Evolutionary conservation across 768 basidiomycete species (phyloP), one percentile per base, ranked within the genome.

Genomic region (Harrya chromipes): DNA sequence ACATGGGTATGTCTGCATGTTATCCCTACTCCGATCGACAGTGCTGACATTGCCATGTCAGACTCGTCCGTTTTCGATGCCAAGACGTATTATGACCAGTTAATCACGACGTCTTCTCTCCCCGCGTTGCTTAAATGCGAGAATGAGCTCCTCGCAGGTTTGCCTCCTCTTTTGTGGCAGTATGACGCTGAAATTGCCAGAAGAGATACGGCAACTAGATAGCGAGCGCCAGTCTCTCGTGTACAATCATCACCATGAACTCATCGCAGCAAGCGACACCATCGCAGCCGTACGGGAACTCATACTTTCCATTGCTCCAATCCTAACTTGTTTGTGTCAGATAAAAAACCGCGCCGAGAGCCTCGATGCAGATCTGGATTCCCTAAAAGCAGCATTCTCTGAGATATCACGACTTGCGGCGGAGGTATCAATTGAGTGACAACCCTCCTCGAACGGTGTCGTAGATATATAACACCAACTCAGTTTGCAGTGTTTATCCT

Each of bases 161-260:
- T 12, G 59, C 53, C 19, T 20, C 12, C 20, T 13, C 34, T 36
- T 38, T 26, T 19, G 16, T 4, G 12, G 29, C 6, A 3, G 16
- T 26, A 26, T 39, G 34, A 46, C 51, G 26, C 52, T 63, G 24
- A 59, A 33, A 12, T 35, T 40, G 11, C 34, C 14, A 33, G 20
- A 36, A 93, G 94, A 95, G 67, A 94, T 97, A 51, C 77, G 89
- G 27, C 81, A 91, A 54, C 70, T 97, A 13, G 91, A 95, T 49
- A 82, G 86, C 60, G 93, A 95, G 61, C 74, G 90, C 20, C 93
- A 97, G 67, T 87, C 88, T 9, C 74, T 97, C 38, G 93, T 97
- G 11, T 97, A 97, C 64, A 93, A 94, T 59, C 93, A 94, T 62
- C 94, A 97, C 60, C 91, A 94, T 51, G 94, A 97, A 56, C 83